phyloP scores from a whole-genome alignment of 1,284 basidiomycete genomes.

The Paramarasmius palmivorus region DNA sequence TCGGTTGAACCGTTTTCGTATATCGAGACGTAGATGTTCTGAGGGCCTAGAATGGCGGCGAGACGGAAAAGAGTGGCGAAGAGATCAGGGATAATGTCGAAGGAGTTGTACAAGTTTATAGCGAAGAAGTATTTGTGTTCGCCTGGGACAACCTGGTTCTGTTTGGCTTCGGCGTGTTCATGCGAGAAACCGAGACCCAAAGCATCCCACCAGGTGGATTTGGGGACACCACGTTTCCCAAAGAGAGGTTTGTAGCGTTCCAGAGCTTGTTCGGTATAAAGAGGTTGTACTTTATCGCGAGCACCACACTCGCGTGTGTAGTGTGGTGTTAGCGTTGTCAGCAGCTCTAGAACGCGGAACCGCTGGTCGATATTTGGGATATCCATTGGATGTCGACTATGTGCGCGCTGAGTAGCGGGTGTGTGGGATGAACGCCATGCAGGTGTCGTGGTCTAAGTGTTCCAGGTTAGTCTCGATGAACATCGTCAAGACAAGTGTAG shows the following conservation, averaged over 20 bases:
- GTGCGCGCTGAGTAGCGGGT: constrained; percentile 48
- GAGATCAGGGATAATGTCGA: constrained; percentile 94
- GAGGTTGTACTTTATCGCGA: constrained; percentile 60
- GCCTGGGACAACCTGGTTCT: neutral
- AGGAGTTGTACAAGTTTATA: constrained; percentile 98
- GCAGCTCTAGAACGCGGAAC: constrained; percentile 79
- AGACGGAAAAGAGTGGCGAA: constrained; percentile 95
- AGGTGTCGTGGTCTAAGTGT: constrained; percentile 36
- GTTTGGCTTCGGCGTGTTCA: constrained; percentile 42
- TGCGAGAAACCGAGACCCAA: constrained; percentile 54
- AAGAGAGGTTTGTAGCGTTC: constrained; percentile 84
- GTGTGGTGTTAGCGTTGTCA: constrained; percentile 84
- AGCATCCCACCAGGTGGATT: constrained; percentile 39
- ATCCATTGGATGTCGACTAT: constrained; percentile 59
- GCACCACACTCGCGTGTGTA: constrained; percentile 91
- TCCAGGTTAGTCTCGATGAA: constrained; percentile 1
- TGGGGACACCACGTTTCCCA: constrained; percentile 63
- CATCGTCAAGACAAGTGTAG: neutral
- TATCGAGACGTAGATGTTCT: constrained; percentile 95
- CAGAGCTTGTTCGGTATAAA: constrained; percentile 81
- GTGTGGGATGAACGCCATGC: constrained; percentile 57
- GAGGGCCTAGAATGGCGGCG: constrained; percentile 86
- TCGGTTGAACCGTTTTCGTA: constrained; percentile 97
- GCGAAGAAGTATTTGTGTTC: constrained; percentile 96
- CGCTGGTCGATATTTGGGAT: constrained; percentile 81